These are phyloP conservation scores for Corniculantispora saksenae DNA, from an alignment of 2,329 filamentous ascomycete species.

Conservation along the genomic window DNA sequence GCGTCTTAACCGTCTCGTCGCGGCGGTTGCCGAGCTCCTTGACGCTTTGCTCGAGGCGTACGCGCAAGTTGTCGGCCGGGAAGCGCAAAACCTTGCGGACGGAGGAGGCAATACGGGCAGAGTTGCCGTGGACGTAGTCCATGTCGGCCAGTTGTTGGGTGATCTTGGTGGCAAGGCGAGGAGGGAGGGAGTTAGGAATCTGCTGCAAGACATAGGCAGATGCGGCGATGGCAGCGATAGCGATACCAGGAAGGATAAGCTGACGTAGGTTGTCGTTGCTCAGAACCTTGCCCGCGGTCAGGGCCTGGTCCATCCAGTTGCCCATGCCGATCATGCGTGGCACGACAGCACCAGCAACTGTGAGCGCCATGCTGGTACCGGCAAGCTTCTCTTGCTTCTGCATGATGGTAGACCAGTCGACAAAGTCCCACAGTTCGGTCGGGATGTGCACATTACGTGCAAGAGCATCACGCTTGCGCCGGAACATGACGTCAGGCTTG, in stretches of 20 bases:
- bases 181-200: constrained; percentile 86
- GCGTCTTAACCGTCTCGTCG: constrained; percentile 80
- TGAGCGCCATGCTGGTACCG: constrained; percentile 91
- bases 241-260: constrained; percentile 76
- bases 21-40: constrained; percentile 78
- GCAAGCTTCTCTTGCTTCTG: constrained; percentile 94
- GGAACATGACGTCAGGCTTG: constrained; percentile 92
- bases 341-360: constrained; percentile 82
- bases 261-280: constrained; percentile 79
- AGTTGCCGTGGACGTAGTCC: constrained; percentile 92
- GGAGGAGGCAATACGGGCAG: constrained; percentile 77
- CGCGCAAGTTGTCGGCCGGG: constrained; percentile 82
- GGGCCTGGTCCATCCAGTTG: constrained; percentile 84
- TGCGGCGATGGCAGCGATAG: constrained; percentile 74
- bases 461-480: constrained; percentile 74
- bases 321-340: constrained; percentile 78
- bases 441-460: constrained; percentile 85
- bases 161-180: constrained; percentile 82
- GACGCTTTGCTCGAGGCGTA: constrained; percentile 79
- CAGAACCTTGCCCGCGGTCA: constrained; percentile 78
- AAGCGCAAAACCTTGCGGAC: constrained; percentile 87
- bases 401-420: constrained; percentile 80
- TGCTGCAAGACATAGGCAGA: constrained; percentile 80
- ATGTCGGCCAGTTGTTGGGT: constrained; percentile 75
- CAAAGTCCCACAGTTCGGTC: constrained; percentile 89